These are phyloP conservation scores for Athelia psychrophila DNA, from an alignment of 1,284 basidiomycete genomes.

Conservation along the genomic window DNA sequence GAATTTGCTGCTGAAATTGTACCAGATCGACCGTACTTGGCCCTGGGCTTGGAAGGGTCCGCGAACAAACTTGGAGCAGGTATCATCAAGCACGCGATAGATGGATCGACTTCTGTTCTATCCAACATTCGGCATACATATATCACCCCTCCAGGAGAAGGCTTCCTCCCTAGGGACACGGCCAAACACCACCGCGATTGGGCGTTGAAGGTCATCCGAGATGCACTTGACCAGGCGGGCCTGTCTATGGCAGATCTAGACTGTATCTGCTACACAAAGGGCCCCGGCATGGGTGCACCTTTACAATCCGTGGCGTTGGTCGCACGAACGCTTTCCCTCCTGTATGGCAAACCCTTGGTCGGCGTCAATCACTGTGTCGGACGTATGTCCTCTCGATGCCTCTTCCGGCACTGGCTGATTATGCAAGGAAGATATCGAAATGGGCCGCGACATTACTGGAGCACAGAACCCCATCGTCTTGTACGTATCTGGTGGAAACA, in stretches of 20 bases:
- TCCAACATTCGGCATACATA: slow-evolving; percentile 95
- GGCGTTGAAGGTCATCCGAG: slow-evolving; percentile 81
- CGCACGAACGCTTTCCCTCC: slow-evolving; percentile 87
- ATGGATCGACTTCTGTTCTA: slow-evolving; percentile 68
- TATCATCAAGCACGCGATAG: slow-evolving; percentile 79
- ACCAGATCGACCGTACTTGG: slow-evolving; percentile 61
- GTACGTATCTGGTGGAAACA: slow-evolving; percentile 99
- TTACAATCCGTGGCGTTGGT: slow-evolving; percentile 94
- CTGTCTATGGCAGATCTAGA: slow-evolving; percentile 79
- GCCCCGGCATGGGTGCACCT: slow-evolving; percentile 98
- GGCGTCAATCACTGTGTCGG: slow-evolving; percentile 99
- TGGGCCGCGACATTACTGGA: slow-evolving; percentile 94
- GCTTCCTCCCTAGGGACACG: slow-evolving; percentile 94
- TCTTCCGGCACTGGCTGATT: not conserved
- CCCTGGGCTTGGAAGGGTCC: slow-evolving; percentile 90
- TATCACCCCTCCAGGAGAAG: slow-evolving; percentile 96
- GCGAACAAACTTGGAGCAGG: slow-evolving; percentile 99
- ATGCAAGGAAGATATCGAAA: slow-evolving; percentile 84
- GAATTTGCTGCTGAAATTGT: slow-evolving; percentile 5
- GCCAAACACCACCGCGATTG: slow-evolving; percentile 96
- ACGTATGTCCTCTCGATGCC: slow-evolving; percentile 54
- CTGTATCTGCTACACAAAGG: slow-evolving; percentile 97
- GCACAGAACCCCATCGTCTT: slow-evolving; percentile 96
- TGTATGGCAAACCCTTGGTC: slow-evolving; percentile 90
- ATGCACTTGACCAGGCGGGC: slow-evolving; percentile 74